Conservation (phyloP, 2,329 filamentous ascomycete genomes). For the Knufia fluminis region DNA sequence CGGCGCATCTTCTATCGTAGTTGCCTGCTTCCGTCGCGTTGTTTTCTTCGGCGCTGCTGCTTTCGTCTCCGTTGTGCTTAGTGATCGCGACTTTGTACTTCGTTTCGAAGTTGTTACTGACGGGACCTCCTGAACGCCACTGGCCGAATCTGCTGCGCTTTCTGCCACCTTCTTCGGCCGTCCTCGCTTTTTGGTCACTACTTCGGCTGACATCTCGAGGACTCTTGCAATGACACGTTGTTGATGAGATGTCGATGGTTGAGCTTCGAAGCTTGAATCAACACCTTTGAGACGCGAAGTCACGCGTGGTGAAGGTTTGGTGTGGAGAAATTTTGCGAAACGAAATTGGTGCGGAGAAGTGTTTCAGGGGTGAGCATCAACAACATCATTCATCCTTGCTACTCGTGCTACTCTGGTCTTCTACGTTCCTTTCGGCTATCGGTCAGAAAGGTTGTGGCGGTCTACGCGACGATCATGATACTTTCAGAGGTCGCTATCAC, state of each 20-base stretch:
- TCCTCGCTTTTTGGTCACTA: slow-evolving; percentile 7
- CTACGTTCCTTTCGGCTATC: too few relatives aligned
- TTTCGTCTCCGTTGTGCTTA: background rate
- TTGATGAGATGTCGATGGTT: too few relatives aligned
- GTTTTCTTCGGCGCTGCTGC: background rate
- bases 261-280: background rate
- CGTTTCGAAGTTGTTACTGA: background rate
- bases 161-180: slow-evolving; percentile 7
- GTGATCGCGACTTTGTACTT: background rate
- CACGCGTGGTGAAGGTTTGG: background rate
- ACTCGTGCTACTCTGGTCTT: too few relatives aligned
- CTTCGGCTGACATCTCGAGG: background rate
- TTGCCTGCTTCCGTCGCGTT: background rate
- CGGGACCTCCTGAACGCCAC: background rate
- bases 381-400: background rate
- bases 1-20: background rate
- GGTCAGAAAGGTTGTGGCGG: too few relatives aligned
- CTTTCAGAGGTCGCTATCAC: too few relatives aligned
- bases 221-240: too few relatives aligned
- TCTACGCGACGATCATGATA: too few relatives aligned
- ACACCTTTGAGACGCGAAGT: background rate
- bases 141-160: background rate
- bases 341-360: background rate
- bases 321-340: background rate
- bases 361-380: background rate